Evolutionary conservation across 768 basidiomycete species (phyloP).

Genomic region (Dacryopinax primogenitus): DNA sequence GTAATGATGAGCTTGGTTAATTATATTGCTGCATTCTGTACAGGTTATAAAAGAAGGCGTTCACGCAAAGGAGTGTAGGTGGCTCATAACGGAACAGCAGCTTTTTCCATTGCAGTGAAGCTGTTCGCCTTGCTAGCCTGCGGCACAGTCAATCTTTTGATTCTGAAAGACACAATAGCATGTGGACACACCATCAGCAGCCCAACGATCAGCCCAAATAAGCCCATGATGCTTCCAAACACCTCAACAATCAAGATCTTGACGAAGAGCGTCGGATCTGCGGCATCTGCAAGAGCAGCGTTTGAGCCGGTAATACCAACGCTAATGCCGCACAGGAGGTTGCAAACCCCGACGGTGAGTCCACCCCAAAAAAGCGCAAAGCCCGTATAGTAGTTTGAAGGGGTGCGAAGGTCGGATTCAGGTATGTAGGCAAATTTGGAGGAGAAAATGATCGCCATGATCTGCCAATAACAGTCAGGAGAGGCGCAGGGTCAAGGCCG

Average conservation of each 20-base stretch:
- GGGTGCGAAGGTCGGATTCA: conserved; percentile 61
- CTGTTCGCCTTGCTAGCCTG: conserved; percentile 30
- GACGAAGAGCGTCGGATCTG: conserved; percentile 88
- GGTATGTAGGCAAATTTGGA: conserved; percentile 55
- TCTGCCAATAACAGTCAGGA: conserved; percentile 35
- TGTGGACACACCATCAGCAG: conserved; percentile 57
- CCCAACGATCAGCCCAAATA: conserved; percentile 87
- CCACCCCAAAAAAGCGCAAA: conserved; percentile 97
- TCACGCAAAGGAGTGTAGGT: background rate
- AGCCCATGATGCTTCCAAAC: conserved; percentile 77
- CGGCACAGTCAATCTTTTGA: background rate
- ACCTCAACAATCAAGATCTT: conserved; percentile 96
- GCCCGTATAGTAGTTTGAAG: conserved; percentile 85
- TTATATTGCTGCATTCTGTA: conserved; percentile 8
- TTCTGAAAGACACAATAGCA: background rate
- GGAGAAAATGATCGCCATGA: conserved; percentile 93
- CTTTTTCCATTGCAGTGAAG: conserved; percentile 17
- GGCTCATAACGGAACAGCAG: background rate
- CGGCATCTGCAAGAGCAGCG: conserved; percentile 87
- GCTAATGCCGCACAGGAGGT: conserved; percentile 84
- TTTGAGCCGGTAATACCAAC: conserved; percentile 94
- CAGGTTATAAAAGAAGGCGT: background rate
- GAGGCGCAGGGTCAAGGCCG: background rate
- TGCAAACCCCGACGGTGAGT: conserved; percentile 84
- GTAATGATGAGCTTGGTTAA: background rate